Evolutionary conservation across 768 basidiomycete species (phyloP), one percentile per base, ranked within the genome.

Genomic region (Tylopilus rubrobrunneus): DNA sequence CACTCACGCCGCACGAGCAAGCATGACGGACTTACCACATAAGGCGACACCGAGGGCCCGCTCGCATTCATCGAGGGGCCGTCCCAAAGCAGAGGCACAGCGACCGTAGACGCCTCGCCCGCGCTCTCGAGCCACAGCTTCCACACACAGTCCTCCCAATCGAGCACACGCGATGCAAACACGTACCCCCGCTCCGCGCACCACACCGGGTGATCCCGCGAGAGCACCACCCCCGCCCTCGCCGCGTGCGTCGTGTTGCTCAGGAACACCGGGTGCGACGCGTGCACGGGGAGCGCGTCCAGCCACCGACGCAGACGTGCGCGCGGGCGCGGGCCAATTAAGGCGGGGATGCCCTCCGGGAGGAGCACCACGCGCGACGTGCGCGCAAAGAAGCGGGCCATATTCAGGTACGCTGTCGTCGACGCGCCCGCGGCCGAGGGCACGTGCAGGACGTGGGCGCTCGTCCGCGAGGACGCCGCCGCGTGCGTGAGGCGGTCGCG

Each of bases 71-170:
- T 10, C 29, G 29, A 48, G 44, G 37, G 11, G 37, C 10, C 50
- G 10, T 58, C 57, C 51, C 7, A 36, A n/a, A 57, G 31, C n/a
- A 31, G 57, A 25, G 62, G 60, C 2, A 57, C 33, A 1, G 19
- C 43, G 15, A 69, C 47, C 36, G 60, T 60, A 45, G 60, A 56
- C 7, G 72, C 65, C 12, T 68, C 67, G 14, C 83, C 84, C 34
- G 74, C 76, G 51, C 73, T 76, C 51, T 82, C 78, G 27, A 86
- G 72, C 73, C 79, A 80, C 52, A 85, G 54, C 59, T 83, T 81
- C 84, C 85, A 87, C 14, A 86, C 66, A 63, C 85, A 87, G 53
- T 84, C 81, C 33, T 76, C 72, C 85, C 85, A 87, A 53, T 85
- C 82, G 4, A 73, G 66, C 1, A 59, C 55, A 21, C 83, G 80